Percentiles rank a stretch among this genome's conserved stretches.
Conservation (phyloP, 192 early-diverging fungal genomes). For the Gamsiella multidivaricata region DNA sequence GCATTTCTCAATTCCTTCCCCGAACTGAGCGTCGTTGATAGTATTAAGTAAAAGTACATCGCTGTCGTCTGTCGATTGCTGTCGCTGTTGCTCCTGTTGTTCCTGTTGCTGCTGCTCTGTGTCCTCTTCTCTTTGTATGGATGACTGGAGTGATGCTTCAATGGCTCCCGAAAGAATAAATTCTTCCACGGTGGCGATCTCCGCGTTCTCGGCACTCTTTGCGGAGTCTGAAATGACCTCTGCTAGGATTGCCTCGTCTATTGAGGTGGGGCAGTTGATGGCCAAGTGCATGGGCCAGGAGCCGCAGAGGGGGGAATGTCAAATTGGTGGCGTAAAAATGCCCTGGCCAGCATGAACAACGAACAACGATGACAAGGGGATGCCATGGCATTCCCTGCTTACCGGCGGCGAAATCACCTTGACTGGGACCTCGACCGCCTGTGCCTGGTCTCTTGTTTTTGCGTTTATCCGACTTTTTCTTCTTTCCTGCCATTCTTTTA, state of each 20-base stretch:
- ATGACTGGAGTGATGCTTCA: slow-evolving; percentile 18
- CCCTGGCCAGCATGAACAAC: no score
- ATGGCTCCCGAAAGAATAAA: slow-evolving; percentile 20
- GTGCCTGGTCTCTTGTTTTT: slow-evolving; percentile 3
- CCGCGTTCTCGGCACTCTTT: slow-evolving; percentile 5
- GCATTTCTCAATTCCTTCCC: slow-evolving; percentile 25
- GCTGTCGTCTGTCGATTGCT: background rate
- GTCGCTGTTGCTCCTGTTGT: background rate
- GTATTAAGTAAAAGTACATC: background rate
- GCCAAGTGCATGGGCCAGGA: no score
- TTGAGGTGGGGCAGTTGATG: no score
- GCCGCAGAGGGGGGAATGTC: no score
- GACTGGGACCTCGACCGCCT: background rate
- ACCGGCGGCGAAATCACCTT: background rate
- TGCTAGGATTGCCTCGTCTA: slow-evolving; percentile 29
- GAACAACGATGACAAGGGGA: no score
- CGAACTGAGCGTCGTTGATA: slow-evolving; percentile 11
- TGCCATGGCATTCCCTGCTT: background rate
- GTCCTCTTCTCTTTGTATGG: background rate
- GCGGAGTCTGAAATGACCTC: slow-evolving; percentile 8
- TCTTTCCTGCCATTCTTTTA: slow-evolving; percentile 21
- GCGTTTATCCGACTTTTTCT: slow-evolving; percentile 21
- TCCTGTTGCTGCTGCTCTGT: background rate
- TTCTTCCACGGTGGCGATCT: slow-evolving; percentile 16
- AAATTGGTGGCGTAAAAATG: no score